These are phyloP conservation scores for Xerocomus potaroensis DNA, from an alignment of 768 basidiomycete species.

Conservation along the genomic window DNA sequence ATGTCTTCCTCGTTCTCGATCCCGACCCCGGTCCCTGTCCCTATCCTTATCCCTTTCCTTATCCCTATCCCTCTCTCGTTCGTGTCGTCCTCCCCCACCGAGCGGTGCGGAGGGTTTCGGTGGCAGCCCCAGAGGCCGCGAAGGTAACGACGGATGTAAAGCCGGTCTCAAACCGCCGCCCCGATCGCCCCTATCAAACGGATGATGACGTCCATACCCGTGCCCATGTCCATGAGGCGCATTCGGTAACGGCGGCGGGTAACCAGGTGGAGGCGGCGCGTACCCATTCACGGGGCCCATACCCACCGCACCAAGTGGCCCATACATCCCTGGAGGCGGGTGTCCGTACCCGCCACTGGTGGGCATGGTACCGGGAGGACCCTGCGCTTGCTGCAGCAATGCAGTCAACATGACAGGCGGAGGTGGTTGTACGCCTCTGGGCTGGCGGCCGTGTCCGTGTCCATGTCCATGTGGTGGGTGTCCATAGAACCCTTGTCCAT, in stretches of 20 bases:
- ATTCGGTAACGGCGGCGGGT: conserved; percentile 18
- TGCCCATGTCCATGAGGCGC: conserved; percentile 7
- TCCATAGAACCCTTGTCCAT: conserved; percentile 25
- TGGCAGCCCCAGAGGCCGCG: conserved; percentile 18
- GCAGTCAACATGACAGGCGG: conserved; percentile 27
- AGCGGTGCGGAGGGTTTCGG: conserved; percentile 14
- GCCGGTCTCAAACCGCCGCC: conserved; percentile 2
- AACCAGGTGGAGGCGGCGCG: conserved; percentile 8
- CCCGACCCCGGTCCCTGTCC: conserved; percentile 7
- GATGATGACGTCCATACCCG: conserved; percentile 11
- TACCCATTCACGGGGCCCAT: conserved; percentile 16
- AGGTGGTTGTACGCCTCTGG: conserved; percentile 25
- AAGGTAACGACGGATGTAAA: conserved; percentile 19
- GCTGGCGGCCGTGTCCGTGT: conserved; percentile 29
- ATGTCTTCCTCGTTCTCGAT: conserved; percentile 15
- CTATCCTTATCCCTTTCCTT: conserved; percentile 4
- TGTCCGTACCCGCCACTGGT: conserved; percentile 12
- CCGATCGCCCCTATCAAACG: conserved; percentile 10
- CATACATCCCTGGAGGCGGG: conserved; percentile 13
- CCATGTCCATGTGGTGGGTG: conserved; percentile 31
- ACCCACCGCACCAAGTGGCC: conserved; percentile 4
- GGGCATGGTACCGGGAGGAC: conserved; percentile 7
- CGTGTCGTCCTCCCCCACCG: conserved; percentile 14
- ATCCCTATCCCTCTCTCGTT: conserved; percentile 17
- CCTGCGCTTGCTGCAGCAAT: conserved; percentile 27